phyloP scores from a whole-genome alignment of 805 yeast genomes.

The Candida andamanensis region DNA sequence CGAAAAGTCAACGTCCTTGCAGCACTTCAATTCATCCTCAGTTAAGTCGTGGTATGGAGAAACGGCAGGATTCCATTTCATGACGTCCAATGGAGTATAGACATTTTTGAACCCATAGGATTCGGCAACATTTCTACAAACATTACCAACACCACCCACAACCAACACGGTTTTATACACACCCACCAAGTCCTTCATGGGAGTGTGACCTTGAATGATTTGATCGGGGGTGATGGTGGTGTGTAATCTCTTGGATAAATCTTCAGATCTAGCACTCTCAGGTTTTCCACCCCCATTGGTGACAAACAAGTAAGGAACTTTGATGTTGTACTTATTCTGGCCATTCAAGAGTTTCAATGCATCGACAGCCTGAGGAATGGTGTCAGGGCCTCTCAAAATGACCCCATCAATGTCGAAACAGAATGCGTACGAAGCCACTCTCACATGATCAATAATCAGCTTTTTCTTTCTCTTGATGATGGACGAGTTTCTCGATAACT shows the following conservation, averaged over 20 bases:
- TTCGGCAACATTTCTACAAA: conserved; percentile 77
- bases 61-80: conserved; percentile 84
- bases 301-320: conserved; percentile 77
- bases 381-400: conserved; percentile 75
- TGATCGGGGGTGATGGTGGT: conserved; percentile 66
- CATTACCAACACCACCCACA: conserved; percentile 85
- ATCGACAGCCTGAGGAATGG: conserved; percentile 73
- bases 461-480: conserved; percentile 45
- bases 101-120: conserved; percentile 82
- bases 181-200: conserved; percentile 77
- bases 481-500: conserved; percentile 42
- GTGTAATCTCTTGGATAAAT: conserved; percentile 57
- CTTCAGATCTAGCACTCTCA: conserved; percentile 68
- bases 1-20: conserved; percentile 58
- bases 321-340: conserved; percentile 68
- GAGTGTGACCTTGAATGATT: conserved; percentile 90
- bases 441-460: conserved; percentile 56
- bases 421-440: conserved; percentile 81
- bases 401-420: conserved; percentile 95
- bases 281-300: conserved; percentile 93
- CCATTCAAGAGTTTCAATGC: conserved; percentile 75
- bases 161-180: conserved; percentile 71
- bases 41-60: conserved; percentile 77
- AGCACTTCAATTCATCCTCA: conserved; percentile 58
- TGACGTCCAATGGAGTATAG: conserved; percentile 73